phyloP scores from a whole-genome alignment of 2,329 filamentous ascomycete species.

The Pseudophaeomoniella oleicola region DNA sequence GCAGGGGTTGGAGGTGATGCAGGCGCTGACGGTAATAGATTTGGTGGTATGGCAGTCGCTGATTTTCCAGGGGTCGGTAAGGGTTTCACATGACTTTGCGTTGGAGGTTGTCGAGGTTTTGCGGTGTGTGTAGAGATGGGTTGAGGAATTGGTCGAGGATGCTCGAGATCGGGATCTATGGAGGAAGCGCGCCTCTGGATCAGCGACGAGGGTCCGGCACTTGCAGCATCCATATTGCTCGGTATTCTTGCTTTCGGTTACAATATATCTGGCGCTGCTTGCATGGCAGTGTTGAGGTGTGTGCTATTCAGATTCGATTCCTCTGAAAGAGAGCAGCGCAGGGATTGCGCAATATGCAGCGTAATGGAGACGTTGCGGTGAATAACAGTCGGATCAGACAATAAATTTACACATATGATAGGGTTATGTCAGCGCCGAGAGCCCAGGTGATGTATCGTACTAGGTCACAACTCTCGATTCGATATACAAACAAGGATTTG shows the following conservation, averaged over 20 bases:
- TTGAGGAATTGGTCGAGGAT: constrained; percentile 16
- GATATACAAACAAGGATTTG: too few species aligned
- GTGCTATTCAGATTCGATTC: neutral
- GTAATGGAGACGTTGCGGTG: too few species aligned
- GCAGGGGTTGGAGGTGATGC: constrained; percentile 54
- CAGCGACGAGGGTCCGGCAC: constrained; percentile 6
- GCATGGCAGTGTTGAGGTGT: neutral
- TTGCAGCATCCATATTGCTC: neutral
- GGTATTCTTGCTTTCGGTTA: neutral
- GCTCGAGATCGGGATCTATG: constrained; percentile 16
- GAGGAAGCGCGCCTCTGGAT: constrained; percentile 14
- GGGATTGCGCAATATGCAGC: neutral
- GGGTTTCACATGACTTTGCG: constrained; percentile 18
- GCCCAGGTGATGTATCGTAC: too few species aligned
- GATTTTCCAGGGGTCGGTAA: constrained; percentile 38
- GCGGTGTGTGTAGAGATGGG: constrained; percentile 15
- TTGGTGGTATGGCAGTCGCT: constrained; percentile 38
- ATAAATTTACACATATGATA: too few species aligned
- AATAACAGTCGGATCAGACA: too few species aligned
- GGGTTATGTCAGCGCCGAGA: too few species aligned
- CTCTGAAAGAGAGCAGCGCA: neutral
- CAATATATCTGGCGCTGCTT: neutral
- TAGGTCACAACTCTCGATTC: too few species aligned
- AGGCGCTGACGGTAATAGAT: constrained; percentile 48
- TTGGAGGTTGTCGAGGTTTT: constrained; percentile 15